phyloP scores from a whole-genome alignment of 768 basidiomycete genomes.

The Hydnomerulius pinastri region DNA sequence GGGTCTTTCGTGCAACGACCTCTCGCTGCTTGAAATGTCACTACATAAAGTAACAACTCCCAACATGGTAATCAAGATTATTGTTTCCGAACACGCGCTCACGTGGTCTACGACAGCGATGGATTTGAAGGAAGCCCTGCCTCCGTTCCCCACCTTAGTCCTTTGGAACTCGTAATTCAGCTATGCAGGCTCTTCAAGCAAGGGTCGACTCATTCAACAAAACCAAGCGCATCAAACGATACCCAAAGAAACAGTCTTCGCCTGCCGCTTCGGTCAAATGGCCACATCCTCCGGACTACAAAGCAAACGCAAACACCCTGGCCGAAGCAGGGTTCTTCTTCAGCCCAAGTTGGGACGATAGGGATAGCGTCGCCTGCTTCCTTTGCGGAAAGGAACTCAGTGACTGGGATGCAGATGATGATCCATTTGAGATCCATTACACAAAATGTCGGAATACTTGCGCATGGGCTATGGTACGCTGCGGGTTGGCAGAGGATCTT shows the following conservation, averaged over 20 bases:
- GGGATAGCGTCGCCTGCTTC: constrained; percentile 82
- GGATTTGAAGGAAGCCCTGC: no score
- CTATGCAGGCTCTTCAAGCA: constrained; percentile 55
- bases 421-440: constrained; percentile 85
- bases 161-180: constrained; percentile 9
- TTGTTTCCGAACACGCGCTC: constrained; percentile 10
- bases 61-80: no score
- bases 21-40: no score
- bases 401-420: constrained; percentile 84
- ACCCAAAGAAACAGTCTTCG: constrained; percentile 48
- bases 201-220: constrained; percentile 73
- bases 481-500: constrained; percentile 62
- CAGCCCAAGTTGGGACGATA: constrained; percentile 63
- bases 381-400: constrained; percentile 79
- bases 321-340: constrained; percentile 92
- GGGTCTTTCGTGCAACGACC: no score
- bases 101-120: neutral
- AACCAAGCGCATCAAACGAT: constrained; percentile 57
- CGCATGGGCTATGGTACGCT: constrained; percentile 81
- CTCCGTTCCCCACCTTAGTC: no score
- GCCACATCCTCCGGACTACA: constrained; percentile 69
- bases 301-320: constrained; percentile 71
- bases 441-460: constrained; percentile 66
- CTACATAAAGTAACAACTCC: no score
- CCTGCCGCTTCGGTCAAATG: constrained; percentile 59